These are phyloP conservation scores for Malus sieversii DNA, from an alignment of 306 rosid genomes.

Conservation along the genomic window DNA sequence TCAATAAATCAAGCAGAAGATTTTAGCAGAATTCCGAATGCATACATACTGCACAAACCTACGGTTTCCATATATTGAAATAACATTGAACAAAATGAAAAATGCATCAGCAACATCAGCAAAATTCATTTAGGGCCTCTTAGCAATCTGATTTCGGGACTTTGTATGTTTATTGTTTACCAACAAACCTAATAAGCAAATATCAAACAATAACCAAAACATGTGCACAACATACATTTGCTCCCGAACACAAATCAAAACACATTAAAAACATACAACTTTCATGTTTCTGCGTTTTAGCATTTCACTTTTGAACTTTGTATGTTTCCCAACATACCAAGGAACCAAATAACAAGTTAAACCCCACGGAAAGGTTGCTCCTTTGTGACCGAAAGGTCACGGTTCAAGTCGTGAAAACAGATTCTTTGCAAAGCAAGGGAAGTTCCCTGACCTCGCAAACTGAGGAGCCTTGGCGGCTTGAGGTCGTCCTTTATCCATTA, in stretches of 20 bases:
- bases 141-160: neutral
- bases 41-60: neutral
- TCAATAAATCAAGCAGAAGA: neutral
- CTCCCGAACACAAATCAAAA: neutral
- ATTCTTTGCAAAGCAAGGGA: too few species aligned
- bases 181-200: neutral
- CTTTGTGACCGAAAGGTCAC: too few species aligned
- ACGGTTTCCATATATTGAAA: neutral
- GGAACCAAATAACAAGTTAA: neutral
- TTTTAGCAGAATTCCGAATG: constrained; percentile 5
- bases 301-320: neutral
- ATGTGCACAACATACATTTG: neutral
- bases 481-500: neutral
- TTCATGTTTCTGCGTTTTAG: neutral
- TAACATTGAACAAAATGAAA: constrained; percentile 1
- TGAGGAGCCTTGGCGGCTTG: too few species aligned
- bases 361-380: too few species aligned
- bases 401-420: too few species aligned
- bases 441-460: too few species aligned
- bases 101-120: neutral
- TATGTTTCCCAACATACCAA: neutral
- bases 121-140: neutral
- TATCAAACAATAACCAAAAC: constrained; percentile 2
- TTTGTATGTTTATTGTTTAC: neutral
- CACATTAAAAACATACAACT: neutral